phyloP scores from a whole-genome alignment of 352 stramenopile genomes.

The Globisporangium irregulare region DNA sequence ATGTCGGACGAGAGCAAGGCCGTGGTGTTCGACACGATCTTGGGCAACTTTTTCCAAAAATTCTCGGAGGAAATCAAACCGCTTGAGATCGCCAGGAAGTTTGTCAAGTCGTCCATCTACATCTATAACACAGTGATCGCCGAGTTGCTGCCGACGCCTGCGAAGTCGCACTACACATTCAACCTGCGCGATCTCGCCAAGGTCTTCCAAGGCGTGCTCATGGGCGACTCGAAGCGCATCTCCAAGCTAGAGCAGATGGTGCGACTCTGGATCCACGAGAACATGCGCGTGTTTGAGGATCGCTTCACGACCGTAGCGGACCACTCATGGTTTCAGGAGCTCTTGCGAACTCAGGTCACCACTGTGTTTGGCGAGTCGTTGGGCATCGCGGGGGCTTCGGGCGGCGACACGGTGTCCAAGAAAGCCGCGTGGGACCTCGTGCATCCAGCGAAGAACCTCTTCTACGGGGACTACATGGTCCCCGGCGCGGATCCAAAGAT shows the following conservation, averaged over 20 bases:
- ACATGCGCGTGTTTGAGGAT: slow-evolving; percentile 85
- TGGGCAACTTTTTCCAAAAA: slow-evolving; percentile 64
- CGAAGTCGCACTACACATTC: slow-evolving; percentile 88
- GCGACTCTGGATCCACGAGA: slow-evolving; percentile 82
- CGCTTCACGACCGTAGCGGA: slow-evolving; percentile 74
- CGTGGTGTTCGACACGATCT: slow-evolving; percentile 82
- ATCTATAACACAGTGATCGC: slow-evolving; percentile 86
- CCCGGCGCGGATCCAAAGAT: slow-evolving; percentile 87
- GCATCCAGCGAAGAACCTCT: slow-evolving; percentile 51
- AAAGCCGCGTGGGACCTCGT: slow-evolving; percentile 60
- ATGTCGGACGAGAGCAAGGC: slow-evolving; percentile 81
- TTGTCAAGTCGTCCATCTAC: slow-evolving; percentile 70
- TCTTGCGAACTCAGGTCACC: slow-evolving; percentile 58
- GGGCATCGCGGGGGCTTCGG: slow-evolving; percentile 18
- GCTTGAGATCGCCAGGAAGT: slow-evolving; percentile 42
- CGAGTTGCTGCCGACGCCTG: slow-evolving; percentile 76
- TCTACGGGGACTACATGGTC: slow-evolving; percentile 94
- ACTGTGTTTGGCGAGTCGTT: slow-evolving; percentile 52
- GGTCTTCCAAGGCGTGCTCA: slow-evolving; percentile 82
- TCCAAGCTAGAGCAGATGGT: slow-evolving; percentile 64
- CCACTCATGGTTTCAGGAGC: slow-evolving; percentile 77
- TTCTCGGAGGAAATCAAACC: slow-evolving; percentile 72
- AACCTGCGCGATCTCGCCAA: slow-evolving; percentile 88
- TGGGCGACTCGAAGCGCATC: slow-evolving; percentile 80
- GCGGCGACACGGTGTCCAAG: slow-evolving; percentile 23